These are phyloP conservation scores for Butyriboletus appendiculatus DNA, from an alignment of 1,284 basidiomycete species.

Conservation along the genomic window DNA sequence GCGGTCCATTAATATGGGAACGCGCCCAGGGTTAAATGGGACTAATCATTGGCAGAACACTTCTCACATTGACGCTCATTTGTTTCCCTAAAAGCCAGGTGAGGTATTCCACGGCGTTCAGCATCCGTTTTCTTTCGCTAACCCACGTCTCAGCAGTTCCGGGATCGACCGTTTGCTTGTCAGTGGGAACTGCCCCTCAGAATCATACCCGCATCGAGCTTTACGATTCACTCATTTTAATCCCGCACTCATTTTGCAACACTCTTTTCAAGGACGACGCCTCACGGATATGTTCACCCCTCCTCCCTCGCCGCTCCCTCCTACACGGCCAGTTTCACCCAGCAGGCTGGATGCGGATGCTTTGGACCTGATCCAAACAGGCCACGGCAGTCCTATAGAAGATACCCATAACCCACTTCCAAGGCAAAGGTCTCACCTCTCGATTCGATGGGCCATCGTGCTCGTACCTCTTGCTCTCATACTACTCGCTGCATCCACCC, in stretches of 20 bases:
- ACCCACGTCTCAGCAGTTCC: slow-evolving; percentile 6
- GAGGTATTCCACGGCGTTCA: not conserved
- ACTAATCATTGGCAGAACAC: not conserved
- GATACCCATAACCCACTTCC: slow-evolving; percentile 13
- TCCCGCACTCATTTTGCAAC: slow-evolving; percentile 29
- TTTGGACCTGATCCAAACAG: slow-evolving; percentile 9
- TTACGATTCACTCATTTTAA: slow-evolving; percentile 10
- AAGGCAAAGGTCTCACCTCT: slow-evolving; percentile 45
- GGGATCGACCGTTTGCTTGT: slow-evolving; percentile 3
- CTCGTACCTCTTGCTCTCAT: slow-evolving; percentile 55
- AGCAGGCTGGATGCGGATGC: not conserved
- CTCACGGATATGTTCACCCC: slow-evolving; percentile 49
- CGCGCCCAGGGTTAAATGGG: not conserved
- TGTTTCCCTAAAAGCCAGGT: slow-evolving; percentile 12
- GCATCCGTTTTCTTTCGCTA: slow-evolving; percentile 4
- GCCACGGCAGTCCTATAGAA: slow-evolving; percentile 2
- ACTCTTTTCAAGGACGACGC: slow-evolving; percentile 16
- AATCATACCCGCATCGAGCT: not conserved
- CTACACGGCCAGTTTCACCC: slow-evolving; percentile 7
- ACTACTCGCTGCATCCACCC: slow-evolving; percentile 53
- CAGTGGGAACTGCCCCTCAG: not conserved
- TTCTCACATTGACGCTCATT: slow-evolving; percentile 2
- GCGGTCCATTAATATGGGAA: slow-evolving; percentile 14
- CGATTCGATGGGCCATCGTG: slow-evolving; percentile 51
- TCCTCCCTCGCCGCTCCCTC: slow-evolving; percentile 45